Conservation (phyloP, 179 eudicot species). For the Sideroxylon spinosum region DNA sequence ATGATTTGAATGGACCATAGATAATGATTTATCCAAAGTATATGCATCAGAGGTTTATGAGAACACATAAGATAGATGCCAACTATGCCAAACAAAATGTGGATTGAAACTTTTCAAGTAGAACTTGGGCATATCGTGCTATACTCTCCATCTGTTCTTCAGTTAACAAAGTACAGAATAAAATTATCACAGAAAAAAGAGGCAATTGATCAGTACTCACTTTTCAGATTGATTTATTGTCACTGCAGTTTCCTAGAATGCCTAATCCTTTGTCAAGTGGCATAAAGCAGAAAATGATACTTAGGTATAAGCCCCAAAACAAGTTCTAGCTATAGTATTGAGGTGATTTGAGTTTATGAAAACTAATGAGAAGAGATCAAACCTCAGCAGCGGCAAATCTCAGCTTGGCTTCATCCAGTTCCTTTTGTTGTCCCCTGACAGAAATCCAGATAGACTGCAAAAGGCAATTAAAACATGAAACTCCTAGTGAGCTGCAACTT, state of each 20-base stretch:
- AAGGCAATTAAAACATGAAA: background rate
- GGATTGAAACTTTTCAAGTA: no score
- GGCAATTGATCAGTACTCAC: no score
- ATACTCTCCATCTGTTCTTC: no score
- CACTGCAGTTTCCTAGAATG: no score
- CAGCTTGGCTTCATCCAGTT: constrained; percentile 90
- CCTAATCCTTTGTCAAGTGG: no score
- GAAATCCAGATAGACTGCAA: constrained; percentile 96
- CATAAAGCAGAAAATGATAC: background rate
- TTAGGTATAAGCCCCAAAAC: background rate
- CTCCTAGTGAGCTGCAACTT: background rate
- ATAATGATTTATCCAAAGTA: background rate
- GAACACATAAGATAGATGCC: no score
- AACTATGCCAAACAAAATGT: no score
- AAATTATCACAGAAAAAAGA: no score
- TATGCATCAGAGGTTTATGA: background rate
- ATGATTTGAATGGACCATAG: background rate
- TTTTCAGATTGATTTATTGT: no score
- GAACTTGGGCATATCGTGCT: no score
- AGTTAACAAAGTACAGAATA: no score
- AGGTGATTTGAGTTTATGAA: constrained; percentile 1
- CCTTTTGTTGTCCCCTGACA: constrained; percentile 69
- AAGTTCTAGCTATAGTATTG: background rate
- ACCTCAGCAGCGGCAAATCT: constrained; percentile 99
- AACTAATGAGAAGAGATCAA: constrained; percentile 9